Base-by-base conservation (phyloP, 164 flowering plant species). In the Platanus orientalis region DNA sequence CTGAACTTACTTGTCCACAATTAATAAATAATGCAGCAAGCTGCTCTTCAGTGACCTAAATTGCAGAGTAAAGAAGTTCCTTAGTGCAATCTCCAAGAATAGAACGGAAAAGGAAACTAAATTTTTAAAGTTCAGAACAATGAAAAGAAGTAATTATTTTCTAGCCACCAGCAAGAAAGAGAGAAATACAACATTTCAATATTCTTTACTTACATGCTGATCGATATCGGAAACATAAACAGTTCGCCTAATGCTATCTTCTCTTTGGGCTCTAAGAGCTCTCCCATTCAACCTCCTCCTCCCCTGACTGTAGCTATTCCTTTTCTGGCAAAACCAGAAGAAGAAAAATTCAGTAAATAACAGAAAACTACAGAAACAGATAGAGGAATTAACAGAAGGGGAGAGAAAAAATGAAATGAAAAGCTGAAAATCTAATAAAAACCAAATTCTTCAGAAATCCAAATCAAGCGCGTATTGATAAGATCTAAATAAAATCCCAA, bases 141-240 rank as follows among this genome's bases (percentile, higher is more conserved):
- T 4, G 19, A 19, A 19, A 19, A 19, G 49, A 19, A 14, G 49
- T 12, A 14, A 7, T 36, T 36, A 36, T 1, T 36, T 13, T 45
- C 16, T 12, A 45, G 39, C 7, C 39, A 16, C 49, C 19, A 45
- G 4, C 3, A 16, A 45, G 20, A 19, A 45, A 45, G 19, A 45
- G 19, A 10, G 47, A 42, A 32, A 3, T 42, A 42, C 14, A 42
- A 42, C 11, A 19, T 17, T 12, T 7, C 21, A 4, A 17, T 6
- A 42, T 11, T 42, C 23, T 42, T 63, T 26, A 29, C 78, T 73
- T 70, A 94, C 99, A 80, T 81, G 89, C 60, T 89, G 97, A 81
- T 85, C 96, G 61, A 94, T 91, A 69, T 94, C 99, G 52, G 97
- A 85, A n/a, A 94, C 96, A 86, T 94, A 94, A 3, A 94, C 99